phyloP scores from a whole-genome alignment of 2,329 filamentous ascomycete genomes.

The Moelleriella libera region DNA sequence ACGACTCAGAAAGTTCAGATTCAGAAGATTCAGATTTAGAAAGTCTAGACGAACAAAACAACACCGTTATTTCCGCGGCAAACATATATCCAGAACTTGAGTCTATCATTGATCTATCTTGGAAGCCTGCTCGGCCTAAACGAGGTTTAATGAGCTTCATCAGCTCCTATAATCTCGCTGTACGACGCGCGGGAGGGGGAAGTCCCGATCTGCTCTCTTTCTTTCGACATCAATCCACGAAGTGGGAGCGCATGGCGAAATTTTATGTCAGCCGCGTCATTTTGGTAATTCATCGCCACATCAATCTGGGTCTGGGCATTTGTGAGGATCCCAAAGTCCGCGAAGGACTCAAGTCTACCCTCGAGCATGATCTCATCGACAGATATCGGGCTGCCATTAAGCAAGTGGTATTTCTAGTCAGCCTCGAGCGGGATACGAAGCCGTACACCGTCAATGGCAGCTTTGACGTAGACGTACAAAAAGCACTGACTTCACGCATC shows the following conservation, averaged over 20 bases:
- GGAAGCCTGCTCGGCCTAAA: not conserved
- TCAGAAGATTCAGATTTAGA: no score
- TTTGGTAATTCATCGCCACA: slow-evolving; percentile 36
- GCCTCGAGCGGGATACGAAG: slow-evolving; percentile 30
- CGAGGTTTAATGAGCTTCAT: no score
- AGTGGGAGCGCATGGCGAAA: slow-evolving; percentile 34
- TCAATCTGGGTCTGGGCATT: slow-evolving; percentile 25
- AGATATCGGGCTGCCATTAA: slow-evolving; percentile 33
- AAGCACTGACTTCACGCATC: slow-evolving; percentile 7
- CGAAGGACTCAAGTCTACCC: slow-evolving; percentile 24
- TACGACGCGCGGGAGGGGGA: no score
- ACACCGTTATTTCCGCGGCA: no score
- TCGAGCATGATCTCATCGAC: slow-evolving; percentile 29
- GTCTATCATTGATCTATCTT: not conserved
- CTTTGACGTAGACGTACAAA: slow-evolving; percentile 28
- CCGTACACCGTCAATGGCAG: slow-evolving; percentile 37
- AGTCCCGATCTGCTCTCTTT: slow-evolving; percentile 22
- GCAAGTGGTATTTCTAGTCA: slow-evolving; percentile 35
- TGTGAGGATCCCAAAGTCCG: slow-evolving; percentile 29
- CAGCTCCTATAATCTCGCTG: no score
- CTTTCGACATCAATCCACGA: slow-evolving; percentile 38
- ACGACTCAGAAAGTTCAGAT: no score
- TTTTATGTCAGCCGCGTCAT: slow-evolving; percentile 38
- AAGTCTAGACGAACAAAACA: no score
- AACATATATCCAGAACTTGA: slow-evolving; percentile 2